Base-by-base conservation (phyloP, 805 yeast species). In the Ogataea dorogensis region DNA sequence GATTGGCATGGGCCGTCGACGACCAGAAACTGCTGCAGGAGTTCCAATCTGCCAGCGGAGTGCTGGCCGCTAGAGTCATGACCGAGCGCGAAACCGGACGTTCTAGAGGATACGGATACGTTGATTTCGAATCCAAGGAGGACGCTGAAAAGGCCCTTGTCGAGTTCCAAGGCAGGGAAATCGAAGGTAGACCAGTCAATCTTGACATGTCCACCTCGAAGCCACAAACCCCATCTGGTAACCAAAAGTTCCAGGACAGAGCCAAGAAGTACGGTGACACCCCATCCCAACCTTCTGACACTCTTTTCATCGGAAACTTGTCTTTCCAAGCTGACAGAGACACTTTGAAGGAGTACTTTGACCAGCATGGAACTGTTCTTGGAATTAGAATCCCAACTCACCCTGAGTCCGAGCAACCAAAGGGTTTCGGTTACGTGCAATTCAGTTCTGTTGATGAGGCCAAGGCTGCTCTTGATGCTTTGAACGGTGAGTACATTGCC, bases 371-470 rank as follows among this genome's bases (percentile, higher is more conserved):
- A 62, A 73, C 75, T 45, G 86, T 93, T 44, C 68, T 87, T 38
- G 86, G 95, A 46, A 89, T 88, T 53, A 83, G 98, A 73, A 72
- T 93, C 51, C 98, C 98, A 65, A 91, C 98, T 28, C 94, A 93
- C 71, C 97, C 96, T 59, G 98, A 91, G 66, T 89, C 98, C 49
- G 95, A 88, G 65, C 96, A 91, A 71, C 95, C 95, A 66, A 93
- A 93, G 79, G 98, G 98, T 53, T 93, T 93, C 70, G 98, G 98
- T 51, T 93, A 93, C 68, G 96, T 91, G 40, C 98, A 93, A 71
- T 91, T 77, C 61, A 71, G 84, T 29, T 73, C 82, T 41, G 71
- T 85, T 48, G 98, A 89, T 28, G 95, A 86, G 64, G 97, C 98
- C 53, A 77, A 81, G 66, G 76, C 80, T 44, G 98, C 98, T 38